Evolutionary conservation across 2,329 filamentous ascomycete genomes (phyloP).

Genomic region (Fusarium sambucinum): DNA sequence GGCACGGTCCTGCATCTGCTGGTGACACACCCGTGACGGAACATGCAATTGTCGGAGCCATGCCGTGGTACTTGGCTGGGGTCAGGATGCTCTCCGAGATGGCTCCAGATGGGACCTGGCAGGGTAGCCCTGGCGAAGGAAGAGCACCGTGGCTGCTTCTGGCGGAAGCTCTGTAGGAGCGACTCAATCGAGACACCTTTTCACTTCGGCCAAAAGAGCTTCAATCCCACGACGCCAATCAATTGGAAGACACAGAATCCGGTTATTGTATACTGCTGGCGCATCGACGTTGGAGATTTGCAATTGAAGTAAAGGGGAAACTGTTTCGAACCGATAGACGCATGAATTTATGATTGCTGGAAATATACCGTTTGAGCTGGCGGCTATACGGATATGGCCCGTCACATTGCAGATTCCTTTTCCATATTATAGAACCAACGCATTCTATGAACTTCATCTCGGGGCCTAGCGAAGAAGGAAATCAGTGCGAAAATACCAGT

Average conservation of each 20-base stretch:
- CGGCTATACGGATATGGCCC: not conserved
- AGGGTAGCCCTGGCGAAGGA: conserved; percentile 38
- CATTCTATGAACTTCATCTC: conserved; percentile 6
- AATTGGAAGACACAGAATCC: not conserved
- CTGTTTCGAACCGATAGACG: conserved; percentile 12
- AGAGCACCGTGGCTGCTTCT: conserved; percentile 16
- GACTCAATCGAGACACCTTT: conserved; percentile 13
- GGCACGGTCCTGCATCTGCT: conserved; percentile 25
- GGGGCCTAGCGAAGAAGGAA: conserved; percentile 2
- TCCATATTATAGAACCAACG: not conserved
- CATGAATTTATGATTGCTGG: not conserved
- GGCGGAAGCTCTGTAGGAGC: conserved; percentile 2
- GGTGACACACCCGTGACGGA: conserved; percentile 20
- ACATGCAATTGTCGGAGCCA: conserved; percentile 27
- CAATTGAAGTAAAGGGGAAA: not conserved
- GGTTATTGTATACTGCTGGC: not conserved
- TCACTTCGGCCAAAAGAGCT: conserved; percentile 5
- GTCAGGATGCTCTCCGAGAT: conserved; percentile 34
- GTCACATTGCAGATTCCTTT: not conserved
- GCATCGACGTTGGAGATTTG: not conserved
- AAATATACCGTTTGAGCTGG: not conserved
- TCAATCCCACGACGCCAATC: conserved; percentile 4
- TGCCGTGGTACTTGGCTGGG: conserved; percentile 32
- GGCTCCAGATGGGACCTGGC: conserved; percentile 29
- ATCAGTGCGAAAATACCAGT: not conserved